Conservation (phyloP, 495 filamentous ascomycete genomes). For the Penicillium robsamsonii region DNA sequence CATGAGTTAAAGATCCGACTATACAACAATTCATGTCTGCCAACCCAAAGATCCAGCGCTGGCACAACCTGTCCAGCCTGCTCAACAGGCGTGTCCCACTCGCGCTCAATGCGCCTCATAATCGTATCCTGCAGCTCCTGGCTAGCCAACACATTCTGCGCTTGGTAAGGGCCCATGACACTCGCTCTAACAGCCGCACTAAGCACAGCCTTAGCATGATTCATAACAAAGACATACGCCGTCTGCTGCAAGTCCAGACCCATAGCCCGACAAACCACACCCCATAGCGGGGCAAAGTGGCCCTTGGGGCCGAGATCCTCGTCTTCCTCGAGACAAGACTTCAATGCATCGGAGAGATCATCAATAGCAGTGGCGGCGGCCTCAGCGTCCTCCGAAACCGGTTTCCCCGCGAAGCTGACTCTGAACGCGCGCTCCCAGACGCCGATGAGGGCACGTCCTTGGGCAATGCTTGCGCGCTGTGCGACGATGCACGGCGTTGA, state of each 20-base stretch:
- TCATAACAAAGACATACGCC: constrained; percentile 81
- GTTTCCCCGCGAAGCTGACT: constrained; percentile 24
- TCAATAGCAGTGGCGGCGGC: constrained; percentile 32
- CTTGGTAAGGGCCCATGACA: constrained; percentile 90
- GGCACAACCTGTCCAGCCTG: constrained; percentile 86
- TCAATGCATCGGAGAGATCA: constrained; percentile 40
- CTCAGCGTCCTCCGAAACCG: constrained; percentile 20
- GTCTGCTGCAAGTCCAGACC: constrained; percentile 61
- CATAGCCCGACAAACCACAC: constrained; percentile 62
- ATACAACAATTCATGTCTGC: constrained; percentile 92
- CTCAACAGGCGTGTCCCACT: constrained; percentile 60
- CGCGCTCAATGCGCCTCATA: constrained; percentile 56
- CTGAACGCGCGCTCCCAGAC: constrained; percentile 85
- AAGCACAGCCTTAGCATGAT: constrained; percentile 83
- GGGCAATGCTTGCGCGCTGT: constrained; percentile 75
- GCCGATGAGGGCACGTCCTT: constrained; percentile 78
- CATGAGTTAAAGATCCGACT: constrained; percentile 91
- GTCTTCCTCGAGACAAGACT: constrained; percentile 30
- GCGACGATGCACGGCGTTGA: constrained; percentile 83
- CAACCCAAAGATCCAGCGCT: constrained; percentile 89
- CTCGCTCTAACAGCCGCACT: constrained; percentile 87
- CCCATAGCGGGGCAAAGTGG: constrained; percentile 81
- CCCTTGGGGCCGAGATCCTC: constrained; percentile 47
- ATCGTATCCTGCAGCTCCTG: constrained; percentile 60
- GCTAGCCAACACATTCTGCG: constrained; percentile 77